Base-by-base conservation (phyloP, 768 basidiomycete species). In the Lentinula detonsa region DNA sequence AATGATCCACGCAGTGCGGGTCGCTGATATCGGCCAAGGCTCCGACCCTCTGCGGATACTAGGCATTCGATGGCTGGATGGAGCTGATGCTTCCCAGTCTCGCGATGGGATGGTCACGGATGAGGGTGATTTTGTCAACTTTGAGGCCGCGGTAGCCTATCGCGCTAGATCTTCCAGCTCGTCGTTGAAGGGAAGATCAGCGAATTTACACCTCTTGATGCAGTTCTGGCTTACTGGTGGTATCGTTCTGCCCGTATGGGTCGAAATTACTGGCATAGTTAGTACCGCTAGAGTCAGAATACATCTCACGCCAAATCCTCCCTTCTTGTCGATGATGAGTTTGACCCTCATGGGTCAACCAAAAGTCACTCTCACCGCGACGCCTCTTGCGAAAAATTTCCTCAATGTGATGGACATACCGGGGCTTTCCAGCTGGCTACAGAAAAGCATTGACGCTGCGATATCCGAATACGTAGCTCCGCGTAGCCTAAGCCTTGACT, bases 391-490 rank as follows among this genome's bases (percentile, higher is more conserved):
- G 49, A 81, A 78, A 64, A 70, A 76, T 6, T 81, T 90, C n/a
- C 78, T 88, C 15, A 90, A 91, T 68, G 75, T 92, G n/a, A 85
- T 92, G 78, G 86, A 92, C 70, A 69, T 92, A 1, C 90, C 90
- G 0, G 81, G 85, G 56, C 72, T 93, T 54, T 86, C 83, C 1
- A 77, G 79, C 0, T 91, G 89, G 78, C 75, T 92, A 34, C 85
- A 89, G 65, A 81, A 76, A 56, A 79, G 83, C 3, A 86, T 92
- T 63, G 83, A 89, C 42, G 78, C 83, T 5, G 86, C 82, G 1
- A 73, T 84, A 3, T 78, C 78, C 4, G 81, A 80, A 61, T 85
- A 88, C 62, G 84, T 90, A 34, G 88, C 87, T 0, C 91, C 90
- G 11, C 83, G 85, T 66, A 87, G 85, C 59, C 72, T 90, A 71